A percentile compares a stretch with the other conserved stretches of the same genome.
Conservation (phyloP, 2,329 filamentous ascomycete genomes). For the Furcasterigmium furcatum region DNA sequence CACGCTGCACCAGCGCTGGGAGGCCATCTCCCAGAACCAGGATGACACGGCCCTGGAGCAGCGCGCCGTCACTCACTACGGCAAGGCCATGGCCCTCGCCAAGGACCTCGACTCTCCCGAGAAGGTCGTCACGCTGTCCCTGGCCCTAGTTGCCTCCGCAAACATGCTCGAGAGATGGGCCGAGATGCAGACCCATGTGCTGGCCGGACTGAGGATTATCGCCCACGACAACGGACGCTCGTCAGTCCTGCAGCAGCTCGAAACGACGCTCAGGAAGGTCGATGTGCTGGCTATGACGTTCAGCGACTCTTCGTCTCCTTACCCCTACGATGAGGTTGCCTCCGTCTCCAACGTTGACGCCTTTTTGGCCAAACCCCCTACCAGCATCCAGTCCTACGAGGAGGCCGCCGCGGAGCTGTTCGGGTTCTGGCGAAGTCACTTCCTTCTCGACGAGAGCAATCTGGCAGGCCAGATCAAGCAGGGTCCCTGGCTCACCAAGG, state of each 20-base stretch:
- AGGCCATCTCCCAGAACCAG: constrained; percentile 3
- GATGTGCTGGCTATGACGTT: constrained; percentile 30
- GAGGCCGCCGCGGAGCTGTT: background rate
- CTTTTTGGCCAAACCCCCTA: background rate
- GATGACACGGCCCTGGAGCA: background rate
- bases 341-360: background rate
- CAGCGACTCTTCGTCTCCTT: constrained; percentile 24
- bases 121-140: constrained; percentile 23
- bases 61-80: constrained; percentile 22
- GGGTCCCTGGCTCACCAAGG: constrained; percentile 5
- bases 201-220: constrained; percentile 22
- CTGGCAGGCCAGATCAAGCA: background rate
- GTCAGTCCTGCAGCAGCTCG: constrained; percentile 2
- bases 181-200: constrained; percentile 27
- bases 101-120: constrained; percentile 19
- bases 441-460: background rate
- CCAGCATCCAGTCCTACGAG: background rate
- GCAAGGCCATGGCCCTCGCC: constrained; percentile 21
- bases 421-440: background rate
- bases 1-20: constrained; percentile 23
- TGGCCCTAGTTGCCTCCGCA: constrained; percentile 25
- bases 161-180: constrained; percentile 25
- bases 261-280: constrained; percentile 19
- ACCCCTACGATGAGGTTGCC: constrained; percentile 14
- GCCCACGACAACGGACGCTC: constrained; percentile 6